phyloP scores from a whole-genome alignment of 1,284 basidiomycete genomes.

The Moniliophthora roreri region DNA sequence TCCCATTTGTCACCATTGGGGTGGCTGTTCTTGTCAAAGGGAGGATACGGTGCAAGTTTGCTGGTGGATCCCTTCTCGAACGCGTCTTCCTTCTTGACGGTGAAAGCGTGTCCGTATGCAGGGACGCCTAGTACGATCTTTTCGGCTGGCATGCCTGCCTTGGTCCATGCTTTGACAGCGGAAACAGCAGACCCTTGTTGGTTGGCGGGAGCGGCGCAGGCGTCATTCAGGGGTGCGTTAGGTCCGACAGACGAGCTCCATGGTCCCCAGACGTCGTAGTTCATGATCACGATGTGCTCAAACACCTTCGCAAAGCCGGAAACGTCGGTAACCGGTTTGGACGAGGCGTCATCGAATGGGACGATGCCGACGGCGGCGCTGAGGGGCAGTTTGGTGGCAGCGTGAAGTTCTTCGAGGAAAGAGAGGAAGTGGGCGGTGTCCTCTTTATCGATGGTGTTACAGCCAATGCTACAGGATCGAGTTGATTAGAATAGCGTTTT shows the following conservation, averaged over 20 bases:
- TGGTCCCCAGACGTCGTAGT: conserved; percentile 13
- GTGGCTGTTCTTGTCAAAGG: background rate
- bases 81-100: conserved; percentile 1
- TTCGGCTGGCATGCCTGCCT: background rate
- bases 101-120: conserved; percentile 1
- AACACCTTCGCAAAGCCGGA: conserved; percentile 31
- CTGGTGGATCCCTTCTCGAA: background rate
- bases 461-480: conserved; percentile 42
- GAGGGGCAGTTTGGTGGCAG: conserved; percentile 59
- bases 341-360: conserved; percentile 54
- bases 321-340: conserved; percentile 55
- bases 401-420: conserved; percentile 73
- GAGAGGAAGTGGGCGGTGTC: conserved; percentile 73
- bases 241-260: conserved; percentile 51
- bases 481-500: no score
- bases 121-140: conserved; percentile 2
- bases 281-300: conserved; percentile 8
- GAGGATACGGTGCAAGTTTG: background rate
- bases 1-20: conserved; percentile 7
- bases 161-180: conserved; percentile 50
- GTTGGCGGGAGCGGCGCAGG: conserved; percentile 59
- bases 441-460: conserved; percentile 57
- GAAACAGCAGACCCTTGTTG: conserved; percentile 74
- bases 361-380: conserved; percentile 56
- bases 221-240: conserved; percentile 85